phyloP scores from a whole-genome alignment of 1,284 basidiomycete genomes.

The Papiliotrema terrestris region DNA sequence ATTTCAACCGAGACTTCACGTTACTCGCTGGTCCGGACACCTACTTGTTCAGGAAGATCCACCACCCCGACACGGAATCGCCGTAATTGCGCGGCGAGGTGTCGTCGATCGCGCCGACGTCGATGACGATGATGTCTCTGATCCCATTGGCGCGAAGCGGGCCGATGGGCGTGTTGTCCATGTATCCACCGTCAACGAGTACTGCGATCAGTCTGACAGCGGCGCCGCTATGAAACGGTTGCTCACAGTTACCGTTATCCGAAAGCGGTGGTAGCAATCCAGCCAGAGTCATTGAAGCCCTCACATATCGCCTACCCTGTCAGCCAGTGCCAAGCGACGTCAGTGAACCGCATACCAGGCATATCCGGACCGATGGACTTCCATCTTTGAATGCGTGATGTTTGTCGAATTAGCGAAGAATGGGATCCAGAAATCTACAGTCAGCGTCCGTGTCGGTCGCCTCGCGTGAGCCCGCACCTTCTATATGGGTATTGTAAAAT shows the following conservation, averaged over 20 bases:
- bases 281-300: constrained; percentile 96
- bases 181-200: constrained; percentile 91
- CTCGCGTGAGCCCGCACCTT: constrained; percentile 49
- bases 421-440: constrained; percentile 89
- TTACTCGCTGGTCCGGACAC: too few relatives aligned
- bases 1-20: not conserved
- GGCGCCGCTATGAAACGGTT: constrained; percentile 35
- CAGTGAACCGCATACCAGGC: constrained; percentile 62
- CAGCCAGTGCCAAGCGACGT: constrained; percentile 2
- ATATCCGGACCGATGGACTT: constrained; percentile 94
- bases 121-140: constrained; percentile 87
- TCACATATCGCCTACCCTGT: constrained; percentile 54
- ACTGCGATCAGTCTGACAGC: constrained; percentile 46
- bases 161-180: constrained; percentile 87
- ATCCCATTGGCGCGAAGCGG: constrained; percentile 92
- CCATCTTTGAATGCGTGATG: constrained; percentile 94
- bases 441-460: not conserved
- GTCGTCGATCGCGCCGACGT: constrained; percentile 94
- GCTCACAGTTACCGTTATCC: constrained; percentile 74
- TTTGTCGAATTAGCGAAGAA: constrained; percentile 99
- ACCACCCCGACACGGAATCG: constrained; percentile 94
- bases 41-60: constrained; percentile 88
- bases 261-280: constrained; percentile 92
- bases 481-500: constrained; percentile 92
- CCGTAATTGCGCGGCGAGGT: constrained; percentile 92